A percentile compares a stretch with the other conserved stretches of the same genome.
Conservation (phyloP, 495 filamentous ascomycete genomes). For the Penicillium bialowiezense region DNA sequence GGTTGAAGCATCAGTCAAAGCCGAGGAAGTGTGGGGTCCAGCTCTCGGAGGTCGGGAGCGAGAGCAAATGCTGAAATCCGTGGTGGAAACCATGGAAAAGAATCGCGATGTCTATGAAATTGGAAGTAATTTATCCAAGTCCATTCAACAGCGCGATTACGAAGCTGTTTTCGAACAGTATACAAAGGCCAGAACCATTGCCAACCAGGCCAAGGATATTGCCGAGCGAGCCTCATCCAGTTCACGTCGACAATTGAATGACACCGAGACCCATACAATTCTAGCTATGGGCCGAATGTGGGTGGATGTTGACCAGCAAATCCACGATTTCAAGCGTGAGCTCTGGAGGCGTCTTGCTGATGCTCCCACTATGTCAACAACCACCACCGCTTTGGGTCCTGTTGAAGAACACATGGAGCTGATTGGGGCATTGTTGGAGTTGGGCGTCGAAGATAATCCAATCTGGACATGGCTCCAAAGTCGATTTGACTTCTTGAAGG, state of each 20-base stretch:
- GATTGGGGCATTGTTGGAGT: conserved; percentile 79
- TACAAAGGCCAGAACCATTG: conserved; percentile 67
- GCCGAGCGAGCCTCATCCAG: conserved; percentile 47
- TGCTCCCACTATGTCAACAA: conserved; percentile 44
- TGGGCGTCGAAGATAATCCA: conserved; percentile 93
- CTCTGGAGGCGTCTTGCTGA: conserved; percentile 77
- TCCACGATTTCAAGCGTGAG: conserved; percentile 82
- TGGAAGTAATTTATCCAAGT: conserved; percentile 70
- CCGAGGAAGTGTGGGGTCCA: conserved; percentile 95
- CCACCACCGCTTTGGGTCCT: conserved; percentile 38
- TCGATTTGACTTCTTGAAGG: conserved; percentile 82
- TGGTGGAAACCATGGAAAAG: conserved; percentile 69
- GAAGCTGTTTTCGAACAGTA: conserved; percentile 85
- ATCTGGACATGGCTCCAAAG: conserved; percentile 94
- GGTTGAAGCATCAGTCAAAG: conserved; percentile 85
- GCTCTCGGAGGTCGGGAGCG: conserved; percentile 88
- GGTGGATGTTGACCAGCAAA: conserved; percentile 81
- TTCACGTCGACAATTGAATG: conserved; percentile 50
- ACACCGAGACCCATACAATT: conserved; percentile 78
- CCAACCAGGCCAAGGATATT: conserved; percentile 67
- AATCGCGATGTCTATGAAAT: conserved; percentile 79
- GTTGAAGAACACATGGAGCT: conserved; percentile 86
- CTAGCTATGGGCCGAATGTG: conserved; percentile 91
- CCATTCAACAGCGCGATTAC: conserved; percentile 86
- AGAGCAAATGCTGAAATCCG: conserved; percentile 76